Evolutionary conservation across 352 stramenopile species (phyloP).

Genomic region (Phytophthora fragariae): DNA sequence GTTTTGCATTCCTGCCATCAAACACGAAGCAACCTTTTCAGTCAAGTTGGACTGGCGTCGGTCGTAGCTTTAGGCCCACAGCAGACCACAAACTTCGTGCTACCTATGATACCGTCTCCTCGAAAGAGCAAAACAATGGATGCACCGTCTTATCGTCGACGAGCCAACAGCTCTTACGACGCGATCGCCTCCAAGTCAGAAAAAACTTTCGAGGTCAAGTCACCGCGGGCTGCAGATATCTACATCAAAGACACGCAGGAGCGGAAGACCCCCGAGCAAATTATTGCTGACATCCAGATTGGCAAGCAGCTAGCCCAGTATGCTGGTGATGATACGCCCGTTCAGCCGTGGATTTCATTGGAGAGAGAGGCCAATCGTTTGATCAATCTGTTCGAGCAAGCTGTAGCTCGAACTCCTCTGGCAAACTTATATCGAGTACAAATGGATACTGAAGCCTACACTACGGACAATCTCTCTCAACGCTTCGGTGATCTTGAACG

Average conservation of each 20-base stretch:
- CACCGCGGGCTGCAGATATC: conserved; percentile 22
- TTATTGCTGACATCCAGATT: conserved; percentile 44
- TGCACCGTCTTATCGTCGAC: not conserved
- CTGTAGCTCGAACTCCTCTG: not conserved
- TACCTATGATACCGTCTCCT: conserved; percentile 27
- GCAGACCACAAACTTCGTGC: not conserved
- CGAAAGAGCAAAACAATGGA: not conserved
- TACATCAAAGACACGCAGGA: conserved; percentile 37
- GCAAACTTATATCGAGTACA: not conserved
- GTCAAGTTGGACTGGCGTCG: conserved; percentile 56
- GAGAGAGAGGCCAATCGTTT: conserved; percentile 17
- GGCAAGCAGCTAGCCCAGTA: conserved; percentile 27
- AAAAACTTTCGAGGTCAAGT: conserved; percentile 1
- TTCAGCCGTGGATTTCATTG: conserved; percentile 17
- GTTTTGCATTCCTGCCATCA: conserved; percentile 56
- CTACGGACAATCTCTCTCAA: not conserved
- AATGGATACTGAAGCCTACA: not conserved
- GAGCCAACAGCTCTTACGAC: not conserved
- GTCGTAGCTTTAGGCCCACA: conserved; percentile 31
- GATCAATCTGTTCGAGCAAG: not conserved
- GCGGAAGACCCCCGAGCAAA: conserved; percentile 47
- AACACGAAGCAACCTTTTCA: conserved; percentile 55
- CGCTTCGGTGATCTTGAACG: conserved; percentile 22
- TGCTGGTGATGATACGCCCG: conserved; percentile 12
- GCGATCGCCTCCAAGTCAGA: not conserved